These are phyloP conservation scores for Ilyonectria sp. DNA, from an alignment of 2,329 filamentous ascomycete genomes.

Conservation along the genomic window DNA sequence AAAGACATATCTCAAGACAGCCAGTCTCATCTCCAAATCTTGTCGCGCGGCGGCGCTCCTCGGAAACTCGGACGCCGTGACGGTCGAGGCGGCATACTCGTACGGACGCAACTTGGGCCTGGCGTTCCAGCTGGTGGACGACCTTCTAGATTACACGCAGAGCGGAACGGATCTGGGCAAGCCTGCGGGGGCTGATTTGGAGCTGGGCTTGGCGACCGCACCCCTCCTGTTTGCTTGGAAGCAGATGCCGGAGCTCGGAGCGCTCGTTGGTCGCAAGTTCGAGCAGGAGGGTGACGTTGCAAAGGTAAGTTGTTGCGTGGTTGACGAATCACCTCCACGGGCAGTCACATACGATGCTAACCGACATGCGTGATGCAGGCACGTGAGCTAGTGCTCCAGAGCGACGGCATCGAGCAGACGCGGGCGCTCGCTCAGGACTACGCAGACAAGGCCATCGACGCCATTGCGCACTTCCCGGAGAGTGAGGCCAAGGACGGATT, in stretches of 20 bases:
- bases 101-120: constrained; percentile 96
- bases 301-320: constrained; percentile 71
- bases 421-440: constrained; percentile 92
- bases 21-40: constrained; percentile 95
- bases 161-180: constrained; percentile 90
- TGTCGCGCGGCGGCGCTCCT: constrained; percentile 92
- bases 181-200: constrained; percentile 92
- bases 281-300: constrained; percentile 85
- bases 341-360: constrained; percentile 41
- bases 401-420: constrained; percentile 93
- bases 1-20: constrained; percentile 98
- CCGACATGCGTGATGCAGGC: constrained; percentile 70
- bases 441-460: constrained; percentile 86
- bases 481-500: constrained; percentile 94
- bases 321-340: constrained; percentile 34
- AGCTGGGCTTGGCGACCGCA: constrained; percentile 93
- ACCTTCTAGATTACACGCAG: constrained; percentile 97
- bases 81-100: constrained; percentile 90
- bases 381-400: constrained; percentile 85
- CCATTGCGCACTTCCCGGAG: constrained; percentile 89
- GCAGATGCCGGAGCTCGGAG: constrained; percentile 85
- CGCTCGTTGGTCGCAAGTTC: constrained; percentile 94
- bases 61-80: constrained; percentile 81
- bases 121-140: constrained; percentile 97
- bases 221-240: constrained; percentile 97